Conservation (phyloP, 306 rosid species). For the Casuarina cunninghamiana region DNA sequence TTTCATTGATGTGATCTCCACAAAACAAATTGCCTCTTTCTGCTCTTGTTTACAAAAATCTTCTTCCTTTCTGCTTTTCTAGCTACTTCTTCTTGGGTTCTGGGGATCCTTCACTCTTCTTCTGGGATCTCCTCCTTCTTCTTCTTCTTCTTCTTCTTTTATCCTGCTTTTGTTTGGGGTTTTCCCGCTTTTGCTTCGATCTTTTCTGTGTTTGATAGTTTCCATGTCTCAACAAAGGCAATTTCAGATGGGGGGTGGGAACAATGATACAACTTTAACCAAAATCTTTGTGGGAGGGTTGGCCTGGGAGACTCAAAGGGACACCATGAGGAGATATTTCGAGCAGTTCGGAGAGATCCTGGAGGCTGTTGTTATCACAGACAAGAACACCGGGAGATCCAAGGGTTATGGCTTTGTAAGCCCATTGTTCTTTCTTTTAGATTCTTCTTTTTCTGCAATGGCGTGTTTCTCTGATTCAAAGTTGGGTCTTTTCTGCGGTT, state of each 20-base stretch:
- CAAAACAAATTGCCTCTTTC: constrained; percentile 33
- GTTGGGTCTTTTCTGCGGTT: background rate
- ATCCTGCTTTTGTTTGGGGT: constrained; percentile 5
- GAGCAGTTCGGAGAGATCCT: constrained; percentile 95
- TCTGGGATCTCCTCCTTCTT: constrained; percentile 2
- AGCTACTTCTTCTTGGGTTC: constrained; percentile 27
- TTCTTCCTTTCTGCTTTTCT: constrained; percentile 6
- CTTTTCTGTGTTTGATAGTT: constrained; percentile 2
- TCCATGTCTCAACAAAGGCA: constrained; percentile 78
- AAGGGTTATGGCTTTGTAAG: constrained; percentile 99
- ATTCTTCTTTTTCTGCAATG: background rate
- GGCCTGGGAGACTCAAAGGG: constrained; percentile 98
- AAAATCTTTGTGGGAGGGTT: constrained; percentile 95
- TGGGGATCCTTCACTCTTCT: constrained; percentile 16
- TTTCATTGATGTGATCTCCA: constrained; percentile 54
- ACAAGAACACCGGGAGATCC: constrained; percentile 93
- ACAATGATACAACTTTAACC: constrained; percentile 80
- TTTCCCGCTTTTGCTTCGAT: constrained; percentile 21
- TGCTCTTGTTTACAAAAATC: constrained; percentile 24
- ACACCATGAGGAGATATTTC: constrained; percentile 82
- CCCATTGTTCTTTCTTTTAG: constrained; percentile 14
- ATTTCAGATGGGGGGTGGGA: constrained; percentile 62
- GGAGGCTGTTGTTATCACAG: constrained; percentile 95
- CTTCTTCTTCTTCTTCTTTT: constrained; percentile 8
- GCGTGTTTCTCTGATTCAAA: constrained; percentile 24